Conservation (phyloP, 352 stramenopile species). For the Phytopythium vexans region DNA sequence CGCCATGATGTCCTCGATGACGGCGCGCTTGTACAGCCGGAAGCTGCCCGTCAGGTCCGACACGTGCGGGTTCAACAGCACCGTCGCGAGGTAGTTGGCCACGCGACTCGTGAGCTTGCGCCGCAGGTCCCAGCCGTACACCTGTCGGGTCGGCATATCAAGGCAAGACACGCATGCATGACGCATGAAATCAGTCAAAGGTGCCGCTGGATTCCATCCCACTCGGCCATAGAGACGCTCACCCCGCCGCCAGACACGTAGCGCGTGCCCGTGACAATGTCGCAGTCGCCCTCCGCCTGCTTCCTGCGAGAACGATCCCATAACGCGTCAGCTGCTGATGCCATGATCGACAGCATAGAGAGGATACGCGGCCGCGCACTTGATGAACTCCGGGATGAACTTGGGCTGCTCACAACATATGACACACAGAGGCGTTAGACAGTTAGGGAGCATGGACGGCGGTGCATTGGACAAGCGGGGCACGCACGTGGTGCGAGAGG, state of each 20-base stretch:
- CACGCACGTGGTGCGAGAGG: constrained; percentile 94
- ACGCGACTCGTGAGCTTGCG: constrained; percentile 96
- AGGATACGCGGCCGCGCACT: constrained; percentile 20
- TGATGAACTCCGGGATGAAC: constrained; percentile 94
- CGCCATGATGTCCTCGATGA: constrained; percentile 94
- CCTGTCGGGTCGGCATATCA: constrained; percentile 25
- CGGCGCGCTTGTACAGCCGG: constrained; percentile 94
- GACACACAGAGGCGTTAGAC: neutral
- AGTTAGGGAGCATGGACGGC: neutral
- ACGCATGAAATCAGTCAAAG: no score
- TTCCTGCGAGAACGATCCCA: constrained; percentile 33
- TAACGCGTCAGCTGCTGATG: neutral
- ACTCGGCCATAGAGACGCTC: constrained; percentile 16
- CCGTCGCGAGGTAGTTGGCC: constrained; percentile 97
- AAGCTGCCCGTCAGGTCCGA: constrained; percentile 98
- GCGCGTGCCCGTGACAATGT: constrained; percentile 97
- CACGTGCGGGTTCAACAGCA: constrained; percentile 93
- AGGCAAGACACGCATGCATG: neutral
- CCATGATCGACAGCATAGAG: constrained; percentile 8
- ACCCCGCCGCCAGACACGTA: constrained; percentile 93
- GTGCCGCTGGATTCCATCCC: neutral
- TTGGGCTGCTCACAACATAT: constrained; percentile 77
- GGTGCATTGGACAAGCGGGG: neutral
- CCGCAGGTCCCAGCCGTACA: constrained; percentile 96
- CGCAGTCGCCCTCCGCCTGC: constrained; percentile 68